Evolutionary conservation across 2,329 filamentous ascomycete genomes (phyloP).

Genomic region (Amylocarpus encephaloides): DNA sequence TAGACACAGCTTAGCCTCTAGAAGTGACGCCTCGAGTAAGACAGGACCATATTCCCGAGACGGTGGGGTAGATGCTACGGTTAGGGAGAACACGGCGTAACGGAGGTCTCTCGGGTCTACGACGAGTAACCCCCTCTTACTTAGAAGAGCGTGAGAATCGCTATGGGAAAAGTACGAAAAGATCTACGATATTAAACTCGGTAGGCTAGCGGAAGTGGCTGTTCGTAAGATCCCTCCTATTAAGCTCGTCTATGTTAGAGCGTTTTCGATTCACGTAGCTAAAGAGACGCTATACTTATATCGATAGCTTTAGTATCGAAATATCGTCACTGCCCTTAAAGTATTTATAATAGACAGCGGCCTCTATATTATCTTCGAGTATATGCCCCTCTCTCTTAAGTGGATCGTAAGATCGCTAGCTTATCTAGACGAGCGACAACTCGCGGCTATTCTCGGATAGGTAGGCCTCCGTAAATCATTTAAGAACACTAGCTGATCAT

Average conservation of each 20-base stretch:
- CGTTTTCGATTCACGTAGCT: slow-evolving; percentile 10
- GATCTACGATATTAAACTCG: slow-evolving; percentile 10
- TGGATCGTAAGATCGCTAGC: slow-evolving; percentile 12
- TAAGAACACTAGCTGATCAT: slow-evolving; percentile 10
- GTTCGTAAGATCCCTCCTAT: slow-evolving; percentile 11
- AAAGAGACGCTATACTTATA: slow-evolving; percentile 12
- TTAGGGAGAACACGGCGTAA: too few relatives aligned
- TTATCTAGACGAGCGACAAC: slow-evolving; percentile 13
- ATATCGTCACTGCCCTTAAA: slow-evolving; percentile 17
- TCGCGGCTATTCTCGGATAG: slow-evolving; percentile 16
- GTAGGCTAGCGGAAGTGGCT: slow-evolving; percentile 11
- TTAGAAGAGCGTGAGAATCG: too few relatives aligned
- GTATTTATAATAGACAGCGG: slow-evolving; percentile 13
- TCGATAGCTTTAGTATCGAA: slow-evolving; percentile 13
- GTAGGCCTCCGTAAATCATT: slow-evolving; percentile 10
- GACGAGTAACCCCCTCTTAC: too few relatives aligned
- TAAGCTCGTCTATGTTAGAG: slow-evolving; percentile 18
- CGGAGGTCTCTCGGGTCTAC: too few relatives aligned
- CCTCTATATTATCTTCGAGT: slow-evolving; percentile 17
- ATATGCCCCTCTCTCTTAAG: slow-evolving; percentile 18
- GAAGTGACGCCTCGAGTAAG: too few relatives aligned
- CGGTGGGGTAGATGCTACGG: too few relatives aligned
- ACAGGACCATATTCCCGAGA: too few relatives aligned
- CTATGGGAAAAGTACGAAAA: slow-evolving; percentile 16
- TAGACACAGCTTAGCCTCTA: too few relatives aligned